Percentiles rank a stretch among this genome's conserved stretches.
Conservation (phyloP, 2,329 filamentous ascomycete species). For the Aspergillus flavus region DNA sequence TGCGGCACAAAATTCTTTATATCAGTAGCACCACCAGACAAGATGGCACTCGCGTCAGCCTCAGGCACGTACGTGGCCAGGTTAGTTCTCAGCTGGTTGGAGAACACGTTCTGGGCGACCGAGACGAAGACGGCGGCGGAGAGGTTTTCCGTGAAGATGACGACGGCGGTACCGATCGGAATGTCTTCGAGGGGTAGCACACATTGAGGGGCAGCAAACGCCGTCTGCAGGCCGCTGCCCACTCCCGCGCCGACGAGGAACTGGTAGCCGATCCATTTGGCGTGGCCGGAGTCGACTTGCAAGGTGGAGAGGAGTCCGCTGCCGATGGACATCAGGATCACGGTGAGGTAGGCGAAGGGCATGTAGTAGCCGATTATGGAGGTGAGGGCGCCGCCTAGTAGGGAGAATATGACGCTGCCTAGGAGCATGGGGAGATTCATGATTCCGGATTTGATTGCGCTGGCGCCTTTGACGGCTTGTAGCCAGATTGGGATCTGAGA, state of each 20-base stretch:
- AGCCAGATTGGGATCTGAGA: slow-evolving; percentile 10
- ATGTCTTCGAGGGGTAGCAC: slow-evolving; percentile 11
- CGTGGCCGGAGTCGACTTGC: not conserved
- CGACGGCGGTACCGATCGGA: slow-evolving; percentile 10
- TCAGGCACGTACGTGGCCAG: slow-evolving; percentile 10
- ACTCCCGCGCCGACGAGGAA: slow-evolving; percentile 14
- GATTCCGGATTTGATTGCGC: slow-evolving; percentile 1
- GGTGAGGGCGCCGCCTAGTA: not conserved
- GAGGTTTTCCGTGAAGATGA: slow-evolving; percentile 15
- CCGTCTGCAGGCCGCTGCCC: slow-evolving; percentile 12
- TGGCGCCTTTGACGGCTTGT: slow-evolving; percentile 6
- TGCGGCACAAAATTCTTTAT: slow-evolving; percentile 6
- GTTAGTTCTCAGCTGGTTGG: slow-evolving; percentile 15
- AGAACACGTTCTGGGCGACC: slow-evolving; percentile 20
- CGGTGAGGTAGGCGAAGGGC: slow-evolving; percentile 6
- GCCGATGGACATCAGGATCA: slow-evolving; percentile 5
- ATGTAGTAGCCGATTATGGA: slow-evolving; percentile 5
- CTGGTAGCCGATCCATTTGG: slow-evolving; percentile 20
- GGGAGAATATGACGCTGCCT: not conserved
- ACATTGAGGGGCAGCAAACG: slow-evolving; percentile 7
- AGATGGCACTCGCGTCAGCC: slow-evolving; percentile 7
- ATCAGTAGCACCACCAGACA: slow-evolving; percentile 15
- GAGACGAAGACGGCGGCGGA: slow-evolving; percentile 12
- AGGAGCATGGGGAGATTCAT: slow-evolving; percentile 6
- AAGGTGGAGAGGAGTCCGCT: slow-evolving; percentile 8